Conservation (phyloP, 805 yeast genomes). For the Hanseniaspora jakobsenii region DNA sequence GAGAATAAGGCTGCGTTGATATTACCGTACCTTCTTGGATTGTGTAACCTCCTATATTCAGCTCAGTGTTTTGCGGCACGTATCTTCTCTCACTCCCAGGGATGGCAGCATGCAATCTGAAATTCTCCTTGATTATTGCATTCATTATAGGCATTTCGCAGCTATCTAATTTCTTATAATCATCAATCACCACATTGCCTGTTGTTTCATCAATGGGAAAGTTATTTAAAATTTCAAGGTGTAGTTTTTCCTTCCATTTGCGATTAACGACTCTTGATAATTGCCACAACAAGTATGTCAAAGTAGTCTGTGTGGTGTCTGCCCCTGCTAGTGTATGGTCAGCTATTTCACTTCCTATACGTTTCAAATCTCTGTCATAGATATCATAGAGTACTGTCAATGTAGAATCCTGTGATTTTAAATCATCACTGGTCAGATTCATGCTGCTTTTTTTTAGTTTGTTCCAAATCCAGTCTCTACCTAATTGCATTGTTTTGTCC, state of each 20-base stretch:
- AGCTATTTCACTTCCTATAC: slow-evolving; percentile 33
- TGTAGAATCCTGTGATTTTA: slow-evolving; percentile 7
- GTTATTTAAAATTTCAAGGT: slow-evolving; percentile 32
- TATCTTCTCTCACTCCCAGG: slow-evolving; percentile 64
- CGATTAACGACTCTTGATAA: slow-evolving; percentile 40
- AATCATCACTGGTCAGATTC: slow-evolving; percentile 18
- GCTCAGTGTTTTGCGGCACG: slow-evolving; percentile 28
- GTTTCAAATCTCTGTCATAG: slow-evolving; percentile 10
- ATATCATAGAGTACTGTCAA: slow-evolving; percentile 16
- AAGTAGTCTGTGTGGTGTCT: slow-evolving; percentile 58
- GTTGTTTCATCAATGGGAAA: slow-evolving; percentile 27
- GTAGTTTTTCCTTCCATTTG: slow-evolving; percentile 37
- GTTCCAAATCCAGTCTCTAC: slow-evolving; percentile 37
- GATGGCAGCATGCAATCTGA: slow-evolving; percentile 54
- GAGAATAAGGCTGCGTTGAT: slow-evolving; percentile 54
- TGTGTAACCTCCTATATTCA: slow-evolving; percentile 18
- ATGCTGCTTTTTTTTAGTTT: slow-evolving; percentile 21
- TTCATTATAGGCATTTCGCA: slow-evolving; percentile 40
- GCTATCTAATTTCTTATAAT: slow-evolving; percentile 36
- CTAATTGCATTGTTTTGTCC: slow-evolving; percentile 29
- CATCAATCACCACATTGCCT: slow-evolving; percentile 18
- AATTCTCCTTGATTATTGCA: slow-evolving; percentile 51
- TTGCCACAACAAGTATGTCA: slow-evolving; percentile 48
- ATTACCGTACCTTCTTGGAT: slow-evolving; percentile 46
- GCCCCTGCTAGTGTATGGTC: slow-evolving; percentile 72